Base-by-base conservation (phyloP, 768 basidiomycete genomes). In the Lactarius psammicola region DNA sequence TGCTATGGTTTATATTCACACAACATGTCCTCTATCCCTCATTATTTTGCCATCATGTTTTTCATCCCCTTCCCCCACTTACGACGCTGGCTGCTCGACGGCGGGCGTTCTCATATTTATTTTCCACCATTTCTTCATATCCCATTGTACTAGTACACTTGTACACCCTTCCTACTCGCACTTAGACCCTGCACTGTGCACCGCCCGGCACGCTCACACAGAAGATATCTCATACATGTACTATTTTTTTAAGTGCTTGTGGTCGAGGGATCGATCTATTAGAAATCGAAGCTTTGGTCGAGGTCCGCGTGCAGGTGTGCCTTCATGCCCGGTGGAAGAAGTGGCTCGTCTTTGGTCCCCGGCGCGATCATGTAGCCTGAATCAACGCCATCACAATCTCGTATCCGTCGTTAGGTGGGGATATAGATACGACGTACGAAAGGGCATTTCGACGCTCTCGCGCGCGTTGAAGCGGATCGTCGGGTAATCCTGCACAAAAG, bases 361-460 rank as follows among this genome's bases (percentile, higher is more conserved):
- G 75, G 61, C 26, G n/a, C 51, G 23, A 55, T 72, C 49, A 84
- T 81, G 65, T 85, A 83, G 13, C 82, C 83, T 83, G 51, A 51
- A 51, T 15, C 13, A 15, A 26, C 26, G 23, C 42, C 18, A 7
- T 42, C 42, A 42, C 18, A 7, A 51, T 5, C 1, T 26, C 38
- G 6, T 40, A 40, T 40, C 38, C 0, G 13, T 2, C 3, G 26
- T 51, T n/a, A n/a, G n/a, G 36, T 38, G 49, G 26, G 23, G 42
- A 13, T 28, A 40, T 28, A 40, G 44, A 60, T 30, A 38, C 10
- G 26, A 84, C 90, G 74, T 71, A 92, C 94, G 80, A 80, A 99
- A 99, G 0, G 97, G 97, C 97, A 99, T 99, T 78, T 98, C 94
- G 6, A 98, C 94, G 53, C 90, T 90, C 75, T 99, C 97, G 71